phyloP scores from a whole-genome alignment of 129 eudicot species.

The Ambrosia trifida region DNA sequence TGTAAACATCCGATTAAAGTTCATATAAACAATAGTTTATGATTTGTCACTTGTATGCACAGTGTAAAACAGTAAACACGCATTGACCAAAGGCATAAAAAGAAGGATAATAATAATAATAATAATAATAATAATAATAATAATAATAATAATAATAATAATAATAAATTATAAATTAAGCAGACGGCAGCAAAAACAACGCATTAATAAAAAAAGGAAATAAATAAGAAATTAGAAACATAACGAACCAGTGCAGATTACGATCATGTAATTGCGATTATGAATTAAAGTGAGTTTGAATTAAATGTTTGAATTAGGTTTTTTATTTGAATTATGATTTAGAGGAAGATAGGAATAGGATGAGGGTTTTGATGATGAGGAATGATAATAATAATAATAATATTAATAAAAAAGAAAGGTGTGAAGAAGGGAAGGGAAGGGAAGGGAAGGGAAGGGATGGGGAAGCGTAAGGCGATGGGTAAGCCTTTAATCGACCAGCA shows the following conservation, averaged over 20 bases:
- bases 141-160: no score
- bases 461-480: slow-evolving; percentile 35
- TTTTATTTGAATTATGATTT: neutral
- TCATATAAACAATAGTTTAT: neutral
- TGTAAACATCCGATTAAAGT: no score
- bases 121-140: no score
- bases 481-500: slow-evolving; percentile 1
- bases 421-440: neutral
- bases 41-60: slow-evolving; percentile 6
- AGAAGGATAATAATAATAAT: no score
- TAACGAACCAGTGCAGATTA: slow-evolving; percentile 42
- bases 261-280: slow-evolving; percentile 28
- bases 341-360: slow-evolving; percentile 16
- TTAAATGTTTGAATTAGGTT: neutral
- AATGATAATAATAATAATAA: neutral
- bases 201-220: neutral
- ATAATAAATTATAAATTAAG: neutral
- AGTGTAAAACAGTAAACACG: slow-evolving; percentile 6
- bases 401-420: neutral
- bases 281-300: slow-evolving; percentile 7
- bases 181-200: slow-evolving; percentile 11
- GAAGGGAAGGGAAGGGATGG: slow-evolving; percentile 22
- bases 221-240: neutral
- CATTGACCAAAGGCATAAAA: slow-evolving; percentile 3
- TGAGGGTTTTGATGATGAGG: slow-evolving; percentile 31